Base-by-base conservation (phyloP, 441 rosid genomes). In the Gossypium davidsonii region DNA sequence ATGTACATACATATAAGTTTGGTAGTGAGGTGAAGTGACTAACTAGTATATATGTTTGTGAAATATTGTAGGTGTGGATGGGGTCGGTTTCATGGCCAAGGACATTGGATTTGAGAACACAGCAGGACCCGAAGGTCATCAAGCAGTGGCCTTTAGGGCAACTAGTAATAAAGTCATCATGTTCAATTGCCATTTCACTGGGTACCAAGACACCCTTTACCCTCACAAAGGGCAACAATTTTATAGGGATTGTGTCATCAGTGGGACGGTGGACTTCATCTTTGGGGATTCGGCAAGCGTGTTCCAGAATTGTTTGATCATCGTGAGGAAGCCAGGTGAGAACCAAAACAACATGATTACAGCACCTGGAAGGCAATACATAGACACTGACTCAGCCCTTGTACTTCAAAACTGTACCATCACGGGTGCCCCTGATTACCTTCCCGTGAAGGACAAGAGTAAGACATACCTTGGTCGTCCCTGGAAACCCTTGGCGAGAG, bases 31-130 rank as follows among this genome's bases (percentile, higher is more conserved):
- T 31, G 34, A 31, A 6, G 34, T 4, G 34, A 31, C 6, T 31
- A 31, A 31, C 34, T 31, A 31, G 34, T 4, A 1, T 31, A 4
- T 31, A 4, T 49, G 3, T 17, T 52, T 20, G 23, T n/a, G 8
- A 2, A 12, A 4, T 52, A n/a, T 52, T 7, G 25, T 55, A 55
- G 59, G 3, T 20, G 59, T 55, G 1, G 11, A 18, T 8, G 59
- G 25, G 5, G 9, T 0, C 0, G 9, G 8, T 53, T 18, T 53
- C 86, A 80, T 88, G 15, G 97, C 96, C 9, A 89, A 87, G 83
- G 84, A 84, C 79, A 90, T 93, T 51, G 88, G 87, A 62, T 83
- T 93, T n/a, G 94, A 90, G 82, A 93, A 93, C 87, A 67, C 87
- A 0, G 96, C 97, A 0, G 96, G 98, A 72, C 79, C 94, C 1